phyloP scores from a whole-genome alignment of 1,284 basidiomycete species.

The Leccinum pachyderme region DNA sequence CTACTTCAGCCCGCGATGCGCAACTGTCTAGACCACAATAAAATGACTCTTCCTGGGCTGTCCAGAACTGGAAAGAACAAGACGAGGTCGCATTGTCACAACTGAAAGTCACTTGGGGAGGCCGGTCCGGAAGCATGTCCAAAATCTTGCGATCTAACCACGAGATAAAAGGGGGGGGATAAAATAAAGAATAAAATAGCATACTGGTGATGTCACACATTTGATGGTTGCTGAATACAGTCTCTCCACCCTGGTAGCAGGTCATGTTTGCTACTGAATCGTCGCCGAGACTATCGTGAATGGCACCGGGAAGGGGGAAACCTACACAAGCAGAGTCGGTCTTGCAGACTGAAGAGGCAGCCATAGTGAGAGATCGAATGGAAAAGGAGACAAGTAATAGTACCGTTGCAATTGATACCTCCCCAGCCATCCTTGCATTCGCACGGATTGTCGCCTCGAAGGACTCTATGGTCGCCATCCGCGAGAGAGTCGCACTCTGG shows the following conservation, averaged over 20 bases:
- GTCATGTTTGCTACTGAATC: constrained; percentile 72
- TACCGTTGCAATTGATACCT: constrained; percentile 96
- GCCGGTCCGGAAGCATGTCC: constrained; percentile 83
- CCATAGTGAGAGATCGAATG: background rate
- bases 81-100: constrained; percentile 63
- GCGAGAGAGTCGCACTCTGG: constrained; percentile 88
- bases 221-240: constrained; percentile 91
- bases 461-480: constrained; percentile 82
- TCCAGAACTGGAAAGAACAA: constrained; percentile 98
- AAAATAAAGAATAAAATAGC: constrained; percentile 28
- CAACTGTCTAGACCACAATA: constrained; percentile 86
- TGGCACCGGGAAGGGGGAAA: constrained; percentile 63
- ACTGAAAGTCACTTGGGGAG: constrained; percentile 94
- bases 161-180: constrained; percentile 3
- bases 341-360: constrained; percentile 69
- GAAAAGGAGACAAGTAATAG: constrained; percentile 20
- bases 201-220: constrained; percentile 97
- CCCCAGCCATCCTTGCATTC: constrained; percentile 93
- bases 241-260: constrained; percentile 90
- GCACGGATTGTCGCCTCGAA: constrained; percentile 78
- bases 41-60: constrained; percentile 90
- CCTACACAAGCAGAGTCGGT: constrained; percentile 74
- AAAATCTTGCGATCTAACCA: constrained; percentile 80
- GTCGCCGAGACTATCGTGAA: constrained; percentile 42
- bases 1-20: constrained; percentile 45